phyloP scores from a whole-genome alignment of 1,284 basidiomycete genomes.

The Tilletia walkeri region DNA sequence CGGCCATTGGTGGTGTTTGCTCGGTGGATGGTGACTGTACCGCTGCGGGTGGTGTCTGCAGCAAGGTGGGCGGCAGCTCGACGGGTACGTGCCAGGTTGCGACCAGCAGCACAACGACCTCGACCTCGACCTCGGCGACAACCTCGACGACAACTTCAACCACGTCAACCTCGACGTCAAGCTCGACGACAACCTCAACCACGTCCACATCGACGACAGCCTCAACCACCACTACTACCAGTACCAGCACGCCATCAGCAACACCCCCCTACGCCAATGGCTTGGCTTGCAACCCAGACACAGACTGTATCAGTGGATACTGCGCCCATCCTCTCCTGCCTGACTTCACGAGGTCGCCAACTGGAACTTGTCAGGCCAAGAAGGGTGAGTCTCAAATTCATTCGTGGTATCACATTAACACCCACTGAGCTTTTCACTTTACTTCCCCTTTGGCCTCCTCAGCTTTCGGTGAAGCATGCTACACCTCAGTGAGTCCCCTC shows the following conservation, averaged over 20 bases:
- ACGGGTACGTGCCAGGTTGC: too few relatives aligned
- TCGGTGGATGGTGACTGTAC: too few relatives aligned
- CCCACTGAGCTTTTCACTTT: too few relatives aligned
- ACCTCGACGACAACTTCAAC: neutral
- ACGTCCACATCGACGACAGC: neutral
- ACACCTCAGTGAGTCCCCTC: neutral
- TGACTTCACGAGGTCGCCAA: neutral
- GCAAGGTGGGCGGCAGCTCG: too few relatives aligned
- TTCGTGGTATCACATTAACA: too few relatives aligned
- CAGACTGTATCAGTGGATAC: neutral
- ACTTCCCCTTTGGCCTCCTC: too few relatives aligned
- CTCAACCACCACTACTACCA: neutral
- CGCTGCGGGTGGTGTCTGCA: too few relatives aligned
- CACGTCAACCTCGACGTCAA: neutral
- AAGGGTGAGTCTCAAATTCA: neutral
- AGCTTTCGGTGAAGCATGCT: neutral
- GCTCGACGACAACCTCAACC: neutral
- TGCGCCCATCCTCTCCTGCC: neutral
- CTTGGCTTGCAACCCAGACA: neutral
- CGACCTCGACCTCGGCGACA: neutral
- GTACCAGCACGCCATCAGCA: neutral
- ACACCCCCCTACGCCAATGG: neutral
- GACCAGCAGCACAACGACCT: neutral
- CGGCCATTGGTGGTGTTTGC: neutral
- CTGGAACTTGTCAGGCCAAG: neutral